Percentiles rank a stretch among this genome's conserved stretches.
phyloP scores from a whole-genome alignment of 1,284 basidiomycete genomes.

The Athelia psychrophila region DNA sequence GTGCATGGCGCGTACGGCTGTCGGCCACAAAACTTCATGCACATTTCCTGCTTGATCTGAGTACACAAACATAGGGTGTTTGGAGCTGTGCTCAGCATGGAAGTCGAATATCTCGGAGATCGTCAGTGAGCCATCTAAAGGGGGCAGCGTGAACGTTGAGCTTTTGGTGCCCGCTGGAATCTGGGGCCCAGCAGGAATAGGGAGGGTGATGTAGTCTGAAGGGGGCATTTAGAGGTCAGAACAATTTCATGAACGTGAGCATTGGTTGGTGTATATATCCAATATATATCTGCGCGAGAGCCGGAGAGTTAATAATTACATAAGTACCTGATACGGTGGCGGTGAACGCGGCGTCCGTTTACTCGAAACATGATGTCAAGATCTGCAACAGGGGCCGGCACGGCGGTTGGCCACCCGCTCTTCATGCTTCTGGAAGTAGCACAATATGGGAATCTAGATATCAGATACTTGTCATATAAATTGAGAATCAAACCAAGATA shows the following conservation, averaged over 20 bases:
- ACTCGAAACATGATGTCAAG: too few species aligned
- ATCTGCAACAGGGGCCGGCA: too few species aligned
- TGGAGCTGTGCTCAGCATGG: slow-evolving; percentile 22
- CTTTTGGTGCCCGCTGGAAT: not conserved
- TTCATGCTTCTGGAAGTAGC: too few species aligned
- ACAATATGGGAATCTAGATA: too few species aligned
- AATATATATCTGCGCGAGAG: too few species aligned
- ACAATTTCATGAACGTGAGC: not conserved
- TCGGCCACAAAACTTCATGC: slow-evolving; percentile 17
- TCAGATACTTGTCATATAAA: too few species aligned
- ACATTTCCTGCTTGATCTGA: slow-evolving; percentile 10
- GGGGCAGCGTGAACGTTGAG: slow-evolving; percentile 15
- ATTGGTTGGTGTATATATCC: too few species aligned
- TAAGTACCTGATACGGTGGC: too few species aligned
- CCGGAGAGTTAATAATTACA: too few species aligned
- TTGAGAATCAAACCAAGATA: too few species aligned
- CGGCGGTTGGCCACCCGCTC: too few species aligned
- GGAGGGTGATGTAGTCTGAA: not conserved
- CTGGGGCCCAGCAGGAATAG: not conserved
- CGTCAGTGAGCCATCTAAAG: slow-evolving; percentile 20
- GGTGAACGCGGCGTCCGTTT: too few species aligned
- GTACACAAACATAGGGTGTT: slow-evolving; percentile 26
- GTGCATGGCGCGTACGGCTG: slow-evolving; percentile 19
- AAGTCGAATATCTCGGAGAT: slow-evolving; percentile 31
- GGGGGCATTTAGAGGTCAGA: not conserved